Evolutionary conservation across 2,329 filamentous ascomycete species (phyloP).

Genomic region (Sarocladiaceae sp.): DNA sequence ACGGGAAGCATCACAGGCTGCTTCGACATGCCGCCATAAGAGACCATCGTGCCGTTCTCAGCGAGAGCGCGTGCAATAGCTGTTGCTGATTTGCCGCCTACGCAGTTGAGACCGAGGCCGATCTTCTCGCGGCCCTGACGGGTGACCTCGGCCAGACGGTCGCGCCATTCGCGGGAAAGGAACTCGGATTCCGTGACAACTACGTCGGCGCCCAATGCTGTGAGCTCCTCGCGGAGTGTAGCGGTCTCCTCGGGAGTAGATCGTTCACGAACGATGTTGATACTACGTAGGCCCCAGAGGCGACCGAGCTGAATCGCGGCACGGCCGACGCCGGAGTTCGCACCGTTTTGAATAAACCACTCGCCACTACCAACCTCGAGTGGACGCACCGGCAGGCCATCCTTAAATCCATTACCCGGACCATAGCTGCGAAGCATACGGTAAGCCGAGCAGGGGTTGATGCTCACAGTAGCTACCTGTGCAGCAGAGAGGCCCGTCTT

Average conservation of each 20-base stretch:
- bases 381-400: conserved; percentile 40
- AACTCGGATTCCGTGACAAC: conserved; percentile 56
- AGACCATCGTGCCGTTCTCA: conserved; percentile 71
- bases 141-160: conserved; percentile 61
- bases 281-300: conserved; percentile 84
- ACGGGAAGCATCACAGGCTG: conserved; percentile 80
- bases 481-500: conserved; percentile 65
- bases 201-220: conserved; percentile 50
- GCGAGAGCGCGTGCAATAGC: conserved; percentile 71
- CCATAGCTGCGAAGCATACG: conserved; percentile 84
- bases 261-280: conserved; percentile 82
- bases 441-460: conserved; percentile 94
- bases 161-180: conserved; percentile 54
- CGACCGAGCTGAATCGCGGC: conserved; percentile 84
- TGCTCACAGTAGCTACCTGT: conserved; percentile 82
- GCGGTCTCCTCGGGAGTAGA: conserved; percentile 61
- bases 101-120: conserved; percentile 83
- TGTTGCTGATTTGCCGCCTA: conserved; percentile 81
- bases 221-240: conserved; percentile 48
- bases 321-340: conserved; percentile 88
- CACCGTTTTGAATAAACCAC: conserved; percentile 97
- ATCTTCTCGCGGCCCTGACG: conserved; percentile 67
- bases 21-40: conserved; percentile 92
- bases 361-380: conserved; percentile 55
- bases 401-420: conserved; percentile 38